A percentile compares a stretch with the other conserved stretches of the same genome.
These are phyloP conservation scores for Puya raimondii DNA, from an alignment of 176 grass and related monocot species.

Conservation along the genomic window DNA sequence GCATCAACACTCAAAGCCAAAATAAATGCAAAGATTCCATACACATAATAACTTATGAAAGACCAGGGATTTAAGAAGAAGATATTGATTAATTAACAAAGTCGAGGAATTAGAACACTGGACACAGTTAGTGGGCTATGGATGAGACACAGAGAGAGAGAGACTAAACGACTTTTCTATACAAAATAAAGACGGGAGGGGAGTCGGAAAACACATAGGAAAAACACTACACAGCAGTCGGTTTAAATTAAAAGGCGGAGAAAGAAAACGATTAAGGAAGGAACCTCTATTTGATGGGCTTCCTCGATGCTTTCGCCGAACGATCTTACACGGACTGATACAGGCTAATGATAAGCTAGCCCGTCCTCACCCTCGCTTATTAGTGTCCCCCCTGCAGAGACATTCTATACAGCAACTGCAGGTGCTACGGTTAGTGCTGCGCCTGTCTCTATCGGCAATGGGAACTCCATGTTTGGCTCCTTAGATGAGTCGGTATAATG, in stretches of 20 bases:
- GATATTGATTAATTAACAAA: background rate
- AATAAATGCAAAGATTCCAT: too few relatives aligned
- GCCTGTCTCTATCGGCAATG: background rate
- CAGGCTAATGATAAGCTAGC: background rate
- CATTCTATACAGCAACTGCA: slow-evolving; percentile 5
- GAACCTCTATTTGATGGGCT: background rate
- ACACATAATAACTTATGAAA: too few relatives aligned
- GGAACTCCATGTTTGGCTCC: background rate
- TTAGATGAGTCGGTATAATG: slow-evolving; percentile 53
- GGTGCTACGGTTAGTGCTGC: background rate
- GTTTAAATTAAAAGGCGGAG: background rate
- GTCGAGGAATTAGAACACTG: background rate
- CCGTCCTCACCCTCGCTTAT: background rate
- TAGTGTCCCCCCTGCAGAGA: background rate
- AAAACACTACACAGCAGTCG: background rate
- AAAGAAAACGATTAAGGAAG: background rate
- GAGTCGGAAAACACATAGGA: background rate
- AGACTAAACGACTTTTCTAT: background rate
- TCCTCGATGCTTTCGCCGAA: background rate
- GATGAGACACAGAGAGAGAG: background rate
- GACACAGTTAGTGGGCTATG: background rate
- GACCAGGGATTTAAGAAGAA: too few relatives aligned
- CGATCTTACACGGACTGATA: background rate
- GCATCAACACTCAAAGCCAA: too few relatives aligned
- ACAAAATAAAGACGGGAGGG: background rate